Evolutionary conservation across 1,284 basidiomycete genomes (phyloP).

Genomic region (Sporisorium exsertum): DNA sequence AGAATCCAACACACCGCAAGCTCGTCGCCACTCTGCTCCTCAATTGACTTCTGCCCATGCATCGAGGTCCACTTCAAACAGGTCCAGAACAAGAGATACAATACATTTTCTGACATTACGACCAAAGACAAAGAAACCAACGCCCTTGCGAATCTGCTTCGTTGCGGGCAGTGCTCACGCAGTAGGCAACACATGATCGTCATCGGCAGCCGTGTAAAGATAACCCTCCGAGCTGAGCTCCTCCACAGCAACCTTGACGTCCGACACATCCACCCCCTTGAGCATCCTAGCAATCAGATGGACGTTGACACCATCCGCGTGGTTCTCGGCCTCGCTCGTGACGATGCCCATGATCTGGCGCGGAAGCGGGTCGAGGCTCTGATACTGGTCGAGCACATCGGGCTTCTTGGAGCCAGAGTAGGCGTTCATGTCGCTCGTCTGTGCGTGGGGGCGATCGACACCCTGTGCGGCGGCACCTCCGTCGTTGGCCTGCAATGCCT

Average conservation of each 20-base stretch:
- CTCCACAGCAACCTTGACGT: conserved; percentile 57
- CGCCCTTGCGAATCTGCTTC: too few relatives aligned
- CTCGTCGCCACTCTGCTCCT: too few relatives aligned
- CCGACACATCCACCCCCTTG: conserved; percentile 36
- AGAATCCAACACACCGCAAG: too few relatives aligned
- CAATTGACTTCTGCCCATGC: too few relatives aligned
- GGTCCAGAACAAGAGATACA: background rate
- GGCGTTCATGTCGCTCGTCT: conserved; percentile 47
- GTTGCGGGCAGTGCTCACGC: conserved; percentile 17
- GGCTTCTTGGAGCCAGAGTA: conserved; percentile 42
- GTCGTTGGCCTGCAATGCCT: conserved; percentile 13
- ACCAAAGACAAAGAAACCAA: background rate
- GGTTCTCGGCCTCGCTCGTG: conserved; percentile 49
- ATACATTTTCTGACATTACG: conserved; percentile 3
- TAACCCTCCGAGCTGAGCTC: conserved; percentile 61
- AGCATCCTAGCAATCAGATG: conserved; percentile 44
- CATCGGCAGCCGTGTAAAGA: conserved; percentile 61
- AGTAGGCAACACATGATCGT: conserved; percentile 61
- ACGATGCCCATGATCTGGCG: conserved; percentile 54
- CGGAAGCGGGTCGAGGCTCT: conserved; percentile 41
- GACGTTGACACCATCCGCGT: conserved; percentile 57
- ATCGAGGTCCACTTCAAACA: background rate
- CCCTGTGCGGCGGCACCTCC: conserved; percentile 8
- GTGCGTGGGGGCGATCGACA: conserved; percentile 8
- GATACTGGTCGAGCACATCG: conserved; percentile 40